Percentiles rank a stretch among this genome's conserved stretches.
Conservation (phyloP, 164 flowering plant genomes). For the Aristolochia contorta region DNA sequence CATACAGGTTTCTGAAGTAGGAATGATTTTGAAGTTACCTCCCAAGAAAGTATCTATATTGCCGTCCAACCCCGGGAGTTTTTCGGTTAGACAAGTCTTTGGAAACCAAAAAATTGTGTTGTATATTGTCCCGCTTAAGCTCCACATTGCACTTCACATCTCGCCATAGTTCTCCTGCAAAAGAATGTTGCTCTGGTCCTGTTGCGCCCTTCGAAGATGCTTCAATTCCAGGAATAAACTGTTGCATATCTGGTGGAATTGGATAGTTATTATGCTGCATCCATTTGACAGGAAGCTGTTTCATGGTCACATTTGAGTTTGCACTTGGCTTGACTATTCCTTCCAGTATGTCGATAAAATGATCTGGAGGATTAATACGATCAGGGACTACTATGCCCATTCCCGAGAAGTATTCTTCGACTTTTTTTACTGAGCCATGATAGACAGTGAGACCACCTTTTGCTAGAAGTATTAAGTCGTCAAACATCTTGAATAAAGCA, state of each 20-base stretch:
- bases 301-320: constrained; percentile 30
- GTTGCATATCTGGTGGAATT: constrained; percentile 78
- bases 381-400: constrained; percentile 87
- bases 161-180: constrained; percentile 78
- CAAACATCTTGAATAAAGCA: constrained; percentile 90
- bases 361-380: constrained; percentile 90
- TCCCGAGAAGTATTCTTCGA: constrained; percentile 79
- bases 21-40: constrained; percentile 36
- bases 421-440: constrained; percentile 88
- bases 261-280: constrained; percentile 91
- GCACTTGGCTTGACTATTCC: constrained; percentile 62
- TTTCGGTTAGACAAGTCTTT: constrained; percentile 62
- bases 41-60: constrained; percentile 78
- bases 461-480: constrained; percentile 92
- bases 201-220: constrained; percentile 27
- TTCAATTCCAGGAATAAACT: constrained; percentile 28
- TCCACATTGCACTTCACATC: constrained; percentile 53
- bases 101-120: constrained; percentile 35
- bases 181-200: constrained; percentile 40
- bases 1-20: neutral
- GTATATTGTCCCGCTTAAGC: constrained; percentile 43
- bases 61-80: constrained; percentile 53
- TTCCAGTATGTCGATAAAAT: constrained; percentile 91
- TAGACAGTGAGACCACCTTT: constrained; percentile 92
- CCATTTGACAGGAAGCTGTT: constrained; percentile 91